These are phyloP conservation scores for Neurospora sp. DNA, from an alignment of 495 filamentous ascomycete species.

Conservation along the genomic window DNA sequence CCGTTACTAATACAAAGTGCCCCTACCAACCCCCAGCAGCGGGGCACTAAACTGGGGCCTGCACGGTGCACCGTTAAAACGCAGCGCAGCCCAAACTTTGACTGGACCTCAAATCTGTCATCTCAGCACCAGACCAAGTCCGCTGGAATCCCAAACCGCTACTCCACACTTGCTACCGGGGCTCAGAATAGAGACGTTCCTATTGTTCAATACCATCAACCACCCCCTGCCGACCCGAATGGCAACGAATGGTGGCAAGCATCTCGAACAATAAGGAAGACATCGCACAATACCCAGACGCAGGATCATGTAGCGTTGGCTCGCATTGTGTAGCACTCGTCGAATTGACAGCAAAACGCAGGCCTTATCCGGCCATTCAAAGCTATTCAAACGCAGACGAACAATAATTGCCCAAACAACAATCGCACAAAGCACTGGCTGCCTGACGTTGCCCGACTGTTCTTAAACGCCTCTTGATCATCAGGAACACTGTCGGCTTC, in stretches of 20 bases:
- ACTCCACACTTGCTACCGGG: neutral
- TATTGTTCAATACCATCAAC: neutral
- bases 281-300: neutral
- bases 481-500: neutral
- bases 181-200: neutral
- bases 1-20: neutral
- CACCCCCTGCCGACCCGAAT: neutral
- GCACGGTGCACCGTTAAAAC: neutral
- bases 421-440: slow-evolving; percentile 3
- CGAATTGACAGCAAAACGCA: neutral
- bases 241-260: neutral
- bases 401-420: slow-evolving; percentile 1
- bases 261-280: neutral
- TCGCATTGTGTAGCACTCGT: neutral
- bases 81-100: neutral
- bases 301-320: neutral
- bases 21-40: neutral
- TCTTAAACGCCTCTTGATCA: slow-evolving; percentile 2
- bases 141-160: neutral
- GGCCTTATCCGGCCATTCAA: neutral
- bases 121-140: neutral
- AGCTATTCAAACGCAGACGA: neutral
- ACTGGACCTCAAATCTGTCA: neutral
- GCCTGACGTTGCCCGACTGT: slow-evolving; percentile 5
- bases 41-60: neutral